Conservation (phyloP, 345 rosid species). For the Aquilaria sinensis region DNA sequence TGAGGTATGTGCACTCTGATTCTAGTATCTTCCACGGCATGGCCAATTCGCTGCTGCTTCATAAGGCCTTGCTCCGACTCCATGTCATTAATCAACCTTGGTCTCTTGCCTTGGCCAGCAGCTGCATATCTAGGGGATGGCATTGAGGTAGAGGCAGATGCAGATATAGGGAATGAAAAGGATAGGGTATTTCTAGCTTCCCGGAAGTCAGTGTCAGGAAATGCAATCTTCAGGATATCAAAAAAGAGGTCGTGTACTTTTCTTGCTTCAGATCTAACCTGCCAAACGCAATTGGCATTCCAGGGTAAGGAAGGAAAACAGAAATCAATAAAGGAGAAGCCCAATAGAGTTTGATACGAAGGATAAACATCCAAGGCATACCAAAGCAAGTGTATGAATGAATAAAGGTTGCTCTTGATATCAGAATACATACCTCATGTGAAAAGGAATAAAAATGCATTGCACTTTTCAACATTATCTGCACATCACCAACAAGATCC, state of each 20-base stretch:
- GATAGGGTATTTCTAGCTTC: slow-evolving; percentile 75
- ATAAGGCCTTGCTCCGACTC: slow-evolving; percentile 50
- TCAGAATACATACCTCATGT: slow-evolving; percentile 64
- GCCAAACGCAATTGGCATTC: slow-evolving; percentile 17
- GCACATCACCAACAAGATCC: slow-evolving; percentile 92
- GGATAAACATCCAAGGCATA: slow-evolving; percentile 2
- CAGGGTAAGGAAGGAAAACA: neutral
- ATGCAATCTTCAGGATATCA: slow-evolving; percentile 85
- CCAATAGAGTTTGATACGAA: neutral
- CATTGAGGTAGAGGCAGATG: slow-evolving; percentile 37
- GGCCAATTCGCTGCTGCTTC: slow-evolving; percentile 48
- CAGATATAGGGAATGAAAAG: slow-evolving; percentile 48
- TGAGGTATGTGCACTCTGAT: slow-evolving; percentile 59
- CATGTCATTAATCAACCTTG: slow-evolving; percentile 42
- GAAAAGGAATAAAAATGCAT: slow-evolving; percentile 83
- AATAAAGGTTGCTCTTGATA: neutral
- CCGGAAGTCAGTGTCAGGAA: slow-evolving; percentile 82
- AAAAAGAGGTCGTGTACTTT: slow-evolving; percentile 98
- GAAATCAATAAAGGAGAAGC: neutral
- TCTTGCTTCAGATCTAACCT: slow-evolving; percentile 94
- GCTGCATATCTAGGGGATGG: slow-evolving; percentile 49
- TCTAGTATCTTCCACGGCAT: slow-evolving; percentile 54
- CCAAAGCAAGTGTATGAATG: neutral
- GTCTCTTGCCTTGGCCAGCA: slow-evolving; percentile 59
- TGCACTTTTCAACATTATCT: slow-evolving; percentile 78